Evolutionary conservation across 306 rosid genomes (phyloP), one percentile per base, ranked within the genome.

Genomic region (Senna siamea): DNA sequence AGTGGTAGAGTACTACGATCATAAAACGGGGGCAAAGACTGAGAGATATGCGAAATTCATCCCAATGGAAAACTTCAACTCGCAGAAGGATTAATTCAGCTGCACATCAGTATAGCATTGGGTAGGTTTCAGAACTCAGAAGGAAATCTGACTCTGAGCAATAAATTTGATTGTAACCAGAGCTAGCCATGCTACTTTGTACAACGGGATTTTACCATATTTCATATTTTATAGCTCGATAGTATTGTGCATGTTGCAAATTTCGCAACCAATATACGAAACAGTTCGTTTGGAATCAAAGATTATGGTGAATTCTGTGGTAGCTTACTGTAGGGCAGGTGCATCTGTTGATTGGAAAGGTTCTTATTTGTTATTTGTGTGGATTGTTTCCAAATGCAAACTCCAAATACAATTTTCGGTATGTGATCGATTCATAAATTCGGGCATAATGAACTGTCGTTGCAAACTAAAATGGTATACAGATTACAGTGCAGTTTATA

Each of bases 1-100:
- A 5, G 83, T 82, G 55, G 99, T 90, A 5, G 99, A 92, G 72
- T 90, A 83, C 83, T 90, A 88, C 35, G 99, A 95, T 74, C 93
- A 76, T 40, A 84, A 70, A 70, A 5, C 80, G 0, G 88, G 73
- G 20, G 70, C 58, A 6, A 92, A 83, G 74, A 81, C 83, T 0
- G 91, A 87, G 3, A 74, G 78, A 56, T 78, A 78, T 9, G 79
- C 88, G 4, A 84, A 86, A 78, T 84, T 73, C 48, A 63, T 86
- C 59, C 86, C 73, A 1, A 47, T 78, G 18, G 91, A 86, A 2
- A 26, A 81, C 37, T 79, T 7, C 54, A 57, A 63, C 76, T 59
- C 88, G 30, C 82, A 59, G 60, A 81, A 89, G 74, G 85, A 85
- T 79, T 84, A 57, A 65, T 20, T 44, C 43, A 10, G 17, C 15